phyloP scores from a whole-genome alignment of 441 rosid genomes.

The Erysimum pusillum region DNA sequence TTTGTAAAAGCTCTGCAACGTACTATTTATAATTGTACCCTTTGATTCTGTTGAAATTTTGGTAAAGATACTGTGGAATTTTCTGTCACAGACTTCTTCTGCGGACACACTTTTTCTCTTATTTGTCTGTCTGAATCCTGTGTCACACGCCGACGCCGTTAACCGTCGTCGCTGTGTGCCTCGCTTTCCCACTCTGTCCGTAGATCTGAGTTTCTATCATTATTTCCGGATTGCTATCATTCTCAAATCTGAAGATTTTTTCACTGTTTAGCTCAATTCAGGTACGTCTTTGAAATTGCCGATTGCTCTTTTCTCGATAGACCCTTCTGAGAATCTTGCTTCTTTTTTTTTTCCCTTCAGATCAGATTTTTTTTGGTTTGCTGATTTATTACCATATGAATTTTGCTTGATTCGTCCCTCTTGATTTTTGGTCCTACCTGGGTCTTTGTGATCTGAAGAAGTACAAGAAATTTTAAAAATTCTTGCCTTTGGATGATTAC shows the following conservation, averaged over 20 bases:
- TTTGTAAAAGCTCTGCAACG: background rate
- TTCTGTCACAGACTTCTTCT: slow-evolving; percentile 18
- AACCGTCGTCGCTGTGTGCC: slow-evolving; percentile 37
- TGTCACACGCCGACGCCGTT: slow-evolving; percentile 42
- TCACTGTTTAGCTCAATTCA: slow-evolving; percentile 23
- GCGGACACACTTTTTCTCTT: background rate
- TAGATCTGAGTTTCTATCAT: slow-evolving; percentile 35
- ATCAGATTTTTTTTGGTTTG: slow-evolving; percentile 8
- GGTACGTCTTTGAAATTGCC: slow-evolving; percentile 2
- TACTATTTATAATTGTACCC: slow-evolving; percentile 37
- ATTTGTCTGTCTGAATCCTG: slow-evolving; percentile 36
- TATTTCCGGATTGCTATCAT: slow-evolving; percentile 2
- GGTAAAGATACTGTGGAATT: background rate
- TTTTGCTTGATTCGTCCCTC: background rate
- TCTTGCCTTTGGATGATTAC: background rate
- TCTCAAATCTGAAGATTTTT: slow-evolving; percentile 16
- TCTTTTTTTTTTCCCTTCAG: background rate
- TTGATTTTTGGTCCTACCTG: background rate
- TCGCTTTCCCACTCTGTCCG: slow-evolving; percentile 9
- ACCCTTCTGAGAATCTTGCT: slow-evolving; percentile 12
- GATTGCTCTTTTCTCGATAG: slow-evolving; percentile 4
- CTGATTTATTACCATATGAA: background rate
- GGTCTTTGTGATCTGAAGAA: slow-evolving; percentile 9
- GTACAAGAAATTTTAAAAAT: background rate
- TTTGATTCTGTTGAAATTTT: slow-evolving; percentile 14